phyloP scores from a whole-genome alignment of 176 grass and related monocot species.

The Ananas comosus region DNA sequence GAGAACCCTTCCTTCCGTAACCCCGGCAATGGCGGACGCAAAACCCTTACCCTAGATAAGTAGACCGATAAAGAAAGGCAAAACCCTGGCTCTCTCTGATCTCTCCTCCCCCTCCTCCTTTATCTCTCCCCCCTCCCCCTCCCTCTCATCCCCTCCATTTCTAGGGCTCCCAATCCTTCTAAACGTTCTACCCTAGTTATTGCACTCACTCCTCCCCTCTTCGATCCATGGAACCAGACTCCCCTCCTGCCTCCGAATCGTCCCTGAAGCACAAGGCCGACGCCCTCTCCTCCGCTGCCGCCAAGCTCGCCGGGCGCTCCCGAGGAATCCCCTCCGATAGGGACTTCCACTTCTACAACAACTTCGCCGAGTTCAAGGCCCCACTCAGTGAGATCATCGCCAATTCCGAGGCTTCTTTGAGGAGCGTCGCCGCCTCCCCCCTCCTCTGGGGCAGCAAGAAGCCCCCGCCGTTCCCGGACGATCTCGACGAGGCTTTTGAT shows the following conservation, averaged over 20 bases:
- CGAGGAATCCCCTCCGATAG: slow-evolving; percentile 23
- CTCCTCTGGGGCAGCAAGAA: slow-evolving; percentile 28
- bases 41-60: slow-evolving; percentile 10
- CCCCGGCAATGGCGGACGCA: neutral
- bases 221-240: slow-evolving; percentile 25
- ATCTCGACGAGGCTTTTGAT: slow-evolving; percentile 60
- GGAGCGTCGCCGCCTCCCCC: slow-evolving; percentile 11
- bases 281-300: slow-evolving; percentile 35
- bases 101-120: neutral
- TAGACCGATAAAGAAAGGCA: neutral
- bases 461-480: slow-evolving; percentile 34
- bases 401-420: slow-evolving; percentile 34
- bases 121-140: neutral
- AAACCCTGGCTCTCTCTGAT: slow-evolving; percentile 5
- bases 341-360: slow-evolving; percentile 92
- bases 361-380: slow-evolving; percentile 65
- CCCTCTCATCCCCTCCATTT: slow-evolving; percentile 16
- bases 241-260: slow-evolving; percentile 18
- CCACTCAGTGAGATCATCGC: slow-evolving; percentile 35
- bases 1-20: neutral
- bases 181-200: neutral
- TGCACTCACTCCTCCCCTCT: slow-evolving; percentile 16
- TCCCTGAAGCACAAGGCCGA: slow-evolving; percentile 14
- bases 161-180: neutral
- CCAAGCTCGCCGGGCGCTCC: slow-evolving; percentile 30